Evolutionary conservation across 2,329 filamentous ascomycete genomes (phyloP).

Genomic region (Claviceps quebecensis): DNA sequence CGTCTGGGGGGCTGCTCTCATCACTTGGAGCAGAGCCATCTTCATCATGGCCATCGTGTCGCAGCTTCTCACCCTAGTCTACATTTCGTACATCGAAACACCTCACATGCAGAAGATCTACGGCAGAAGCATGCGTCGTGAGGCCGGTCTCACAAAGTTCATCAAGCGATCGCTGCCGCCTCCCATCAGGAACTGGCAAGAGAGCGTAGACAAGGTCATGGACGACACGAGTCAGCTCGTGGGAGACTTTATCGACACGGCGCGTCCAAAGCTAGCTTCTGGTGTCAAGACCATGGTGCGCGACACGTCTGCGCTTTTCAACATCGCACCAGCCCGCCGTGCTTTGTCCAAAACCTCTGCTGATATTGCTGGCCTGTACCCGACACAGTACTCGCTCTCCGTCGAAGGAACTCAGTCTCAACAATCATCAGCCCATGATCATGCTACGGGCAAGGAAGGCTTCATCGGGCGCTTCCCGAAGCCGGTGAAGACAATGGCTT

Average conservation of each 20-base stretch:
- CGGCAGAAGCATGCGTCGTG: conserved; percentile 64
- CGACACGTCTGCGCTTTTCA: conserved; percentile 78
- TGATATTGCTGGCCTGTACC: conserved; percentile 66
- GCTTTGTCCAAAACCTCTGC: conserved; percentile 68
- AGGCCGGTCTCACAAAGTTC: conserved; percentile 85
- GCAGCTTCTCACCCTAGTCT: conserved; percentile 71
- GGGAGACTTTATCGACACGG: conserved; percentile 77
- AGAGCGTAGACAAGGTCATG: conserved; percentile 75
- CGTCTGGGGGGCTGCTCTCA: conserved; percentile 88
- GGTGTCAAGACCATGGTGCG: conserved; percentile 78
- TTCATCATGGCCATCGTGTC: conserved; percentile 77
- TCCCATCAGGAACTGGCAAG: conserved; percentile 69
- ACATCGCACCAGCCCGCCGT: conserved; percentile 74
- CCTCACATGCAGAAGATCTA: conserved; percentile 99
- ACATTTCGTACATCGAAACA: conserved; percentile 86
- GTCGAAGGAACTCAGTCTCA: conserved; percentile 52
- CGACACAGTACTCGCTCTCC: conserved; percentile 64
- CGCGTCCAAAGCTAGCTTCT: conserved; percentile 71
- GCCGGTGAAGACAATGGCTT: conserved; percentile 58
- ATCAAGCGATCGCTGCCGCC: conserved; percentile 75
- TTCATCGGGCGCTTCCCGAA: conserved; percentile 53
- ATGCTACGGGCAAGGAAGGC: conserved; percentile 59
- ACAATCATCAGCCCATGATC: conserved; percentile 37
- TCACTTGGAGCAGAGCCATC: conserved; percentile 78
- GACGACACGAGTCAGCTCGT: conserved; percentile 80